Percentiles rank a stretch among this genome's conserved stretches.
These are phyloP conservation scores for Geoglossum cookeanum DNA, from an alignment of 2,329 filamentous ascomycete species.

Conservation along the genomic window DNA sequence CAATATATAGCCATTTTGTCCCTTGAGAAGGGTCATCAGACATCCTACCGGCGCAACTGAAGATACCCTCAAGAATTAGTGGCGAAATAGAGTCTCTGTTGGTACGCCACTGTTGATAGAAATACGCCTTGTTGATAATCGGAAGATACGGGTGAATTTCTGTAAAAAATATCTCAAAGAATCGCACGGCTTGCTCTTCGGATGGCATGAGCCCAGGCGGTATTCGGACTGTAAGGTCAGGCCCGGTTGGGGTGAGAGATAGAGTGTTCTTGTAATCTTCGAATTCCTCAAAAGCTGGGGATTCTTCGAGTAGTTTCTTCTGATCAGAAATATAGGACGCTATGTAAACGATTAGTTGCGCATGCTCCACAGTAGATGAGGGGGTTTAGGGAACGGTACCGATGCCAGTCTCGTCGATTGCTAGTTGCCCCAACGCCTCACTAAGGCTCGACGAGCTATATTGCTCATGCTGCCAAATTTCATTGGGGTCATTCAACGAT, in stretches of 20 bases:
- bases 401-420: conserved; percentile 71
- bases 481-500: conserved; percentile 13
- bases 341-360: conserved; percentile 18
- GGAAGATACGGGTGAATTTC: conserved; percentile 88
- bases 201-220: conserved; percentile 85
- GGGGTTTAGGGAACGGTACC: conserved; percentile 34
- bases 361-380: background rate
- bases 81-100: conserved; percentile 74
- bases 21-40: conserved; percentile 70
- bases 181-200: conserved; percentile 61
- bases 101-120: conserved; percentile 80
- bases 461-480: conserved; percentile 1
- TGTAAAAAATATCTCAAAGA: conserved; percentile 78
- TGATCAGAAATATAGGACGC: conserved; percentile 69
- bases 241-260: conserved; percentile 45
- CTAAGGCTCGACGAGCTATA: conserved; percentile 39
- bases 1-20: conserved; percentile 82
- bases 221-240: conserved; percentile 66
- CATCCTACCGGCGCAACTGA: conserved; percentile 70
- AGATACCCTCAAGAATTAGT: conserved; percentile 72
- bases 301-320: conserved; percentile 34
- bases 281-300: conserved; percentile 46
- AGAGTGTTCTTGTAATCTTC: conserved; percentile 56
- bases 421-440: conserved; percentile 68
- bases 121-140: conserved; percentile 60